Evolutionary conservation across 2,329 filamentous ascomycete genomes (phyloP).

Genomic region (Colletotrichum scovillei): DNA sequence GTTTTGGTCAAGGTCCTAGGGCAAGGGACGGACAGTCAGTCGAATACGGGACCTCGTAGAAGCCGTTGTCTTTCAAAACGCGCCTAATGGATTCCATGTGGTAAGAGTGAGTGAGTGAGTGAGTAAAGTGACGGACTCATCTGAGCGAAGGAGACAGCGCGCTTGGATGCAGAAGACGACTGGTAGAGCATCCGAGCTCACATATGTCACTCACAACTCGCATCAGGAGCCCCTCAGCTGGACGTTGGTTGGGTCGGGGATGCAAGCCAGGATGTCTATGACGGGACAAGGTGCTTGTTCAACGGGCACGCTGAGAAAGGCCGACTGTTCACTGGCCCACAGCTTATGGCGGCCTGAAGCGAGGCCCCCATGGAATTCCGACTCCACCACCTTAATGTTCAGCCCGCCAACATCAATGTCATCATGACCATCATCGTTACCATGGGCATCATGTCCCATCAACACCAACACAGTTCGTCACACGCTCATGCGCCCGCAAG

Average conservation of each 20-base stretch:
- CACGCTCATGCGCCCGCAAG: conserved; percentile 25
- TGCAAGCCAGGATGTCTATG: conserved; percentile 9
- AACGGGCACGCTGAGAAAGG: background rate
- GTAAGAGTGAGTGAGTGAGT: background rate
- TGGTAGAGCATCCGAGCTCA: background rate
- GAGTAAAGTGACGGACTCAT: conserved; percentile 5
- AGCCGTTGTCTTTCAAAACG: conserved; percentile 16
- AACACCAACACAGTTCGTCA: conserved; percentile 2
- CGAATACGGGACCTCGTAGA: conserved; percentile 23
- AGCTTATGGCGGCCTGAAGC: conserved; percentile 9
- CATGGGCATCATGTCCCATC: conserved; percentile 1
- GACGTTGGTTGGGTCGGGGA: background rate
- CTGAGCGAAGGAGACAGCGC: conserved; percentile 21
- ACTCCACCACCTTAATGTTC: conserved; percentile 14
- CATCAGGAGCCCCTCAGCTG: background rate
- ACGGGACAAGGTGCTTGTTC: background rate
- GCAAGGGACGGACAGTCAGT: conserved; percentile 4
- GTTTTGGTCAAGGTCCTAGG: background rate
- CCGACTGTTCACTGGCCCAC: background rate
- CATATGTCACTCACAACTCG: background rate
- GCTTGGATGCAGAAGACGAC: conserved; percentile 20
- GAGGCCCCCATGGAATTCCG: conserved; percentile 9
- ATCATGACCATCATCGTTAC: background rate
- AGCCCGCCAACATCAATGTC: background rate
- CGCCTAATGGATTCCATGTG: background rate